A percentile compares a stretch with the other conserved stretches of the same genome.
These are phyloP conservation scores for Eragrostis curvula DNA, from an alignment of 176 grass and related monocot genomes.

Conservation along the genomic window DNA sequence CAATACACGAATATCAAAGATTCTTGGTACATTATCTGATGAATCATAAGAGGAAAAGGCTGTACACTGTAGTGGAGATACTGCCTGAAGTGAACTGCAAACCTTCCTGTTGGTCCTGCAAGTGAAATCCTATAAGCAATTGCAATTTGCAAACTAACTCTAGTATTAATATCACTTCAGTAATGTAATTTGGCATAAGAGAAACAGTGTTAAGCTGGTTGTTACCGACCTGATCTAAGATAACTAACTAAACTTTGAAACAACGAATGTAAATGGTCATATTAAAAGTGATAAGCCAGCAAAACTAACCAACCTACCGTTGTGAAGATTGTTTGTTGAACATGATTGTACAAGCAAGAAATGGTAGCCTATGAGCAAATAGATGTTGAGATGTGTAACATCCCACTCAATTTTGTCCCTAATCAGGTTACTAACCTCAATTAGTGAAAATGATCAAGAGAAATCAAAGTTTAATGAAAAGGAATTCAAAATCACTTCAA, in stretches of 20 bases:
- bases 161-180: background rate
- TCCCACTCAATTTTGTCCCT: no score
- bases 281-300: background rate
- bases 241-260: background rate
- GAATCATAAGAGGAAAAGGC: constrained; percentile 21
- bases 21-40: background rate
- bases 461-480: no score
- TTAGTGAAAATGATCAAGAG: no score
- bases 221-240: background rate
- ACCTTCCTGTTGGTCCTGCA: constrained; percentile 44
- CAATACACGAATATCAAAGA: constrained; percentile 10
- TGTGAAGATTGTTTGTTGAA: constrained; percentile 7
- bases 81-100: constrained; percentile 39
- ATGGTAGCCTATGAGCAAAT: background rate
- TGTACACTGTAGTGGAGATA: constrained; percentile 47
- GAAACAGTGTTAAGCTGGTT: background rate
- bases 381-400: background rate
- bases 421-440: no score
- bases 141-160: background rate
- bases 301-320: constrained; percentile 34
- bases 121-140: constrained; percentile 9
- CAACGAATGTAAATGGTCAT: background rate
- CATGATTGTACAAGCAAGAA: background rate
- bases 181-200: background rate
- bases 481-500: no score